A percentile compares a stretch with the other conserved stretches of the same genome.
Evolutionary conservation across 225 moss, liverwort and hornwort species (phyloP).

Genomic region (Pleurozium schreberi): DNA sequence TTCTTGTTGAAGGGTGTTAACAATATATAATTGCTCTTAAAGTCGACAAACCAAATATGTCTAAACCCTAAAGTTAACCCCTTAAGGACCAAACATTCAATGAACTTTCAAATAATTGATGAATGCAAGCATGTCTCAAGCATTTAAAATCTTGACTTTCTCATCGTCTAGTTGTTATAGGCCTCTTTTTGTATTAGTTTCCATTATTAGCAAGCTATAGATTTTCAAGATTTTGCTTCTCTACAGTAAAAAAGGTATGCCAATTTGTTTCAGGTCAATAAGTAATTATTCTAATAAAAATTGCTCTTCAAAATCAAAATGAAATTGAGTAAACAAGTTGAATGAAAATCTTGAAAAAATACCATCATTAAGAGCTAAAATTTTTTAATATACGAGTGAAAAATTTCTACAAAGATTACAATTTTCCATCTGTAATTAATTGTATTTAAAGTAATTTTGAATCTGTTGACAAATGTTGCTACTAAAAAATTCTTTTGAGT

Average conservation of each 20-base stretch:
- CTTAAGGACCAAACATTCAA: not conserved
- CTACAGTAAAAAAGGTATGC: not conserved
- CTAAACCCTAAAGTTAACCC: not conserved
- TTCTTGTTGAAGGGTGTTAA: not conserved
- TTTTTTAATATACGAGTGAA: not conserved
- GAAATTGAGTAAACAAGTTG: not conserved
- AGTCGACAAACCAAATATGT: not conserved
- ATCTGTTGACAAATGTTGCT: not conserved
- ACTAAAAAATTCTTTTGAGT: not conserved
- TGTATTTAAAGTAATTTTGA: not conserved
- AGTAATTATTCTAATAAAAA: not conserved
- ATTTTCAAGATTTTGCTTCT: not conserved
- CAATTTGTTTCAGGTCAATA: not conserved
- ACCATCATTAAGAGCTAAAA: fast-evolving
- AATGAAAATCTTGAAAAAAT: not conserved
- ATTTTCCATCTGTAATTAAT: no score
- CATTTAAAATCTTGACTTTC: not conserved
- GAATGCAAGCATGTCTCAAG: not conserved
- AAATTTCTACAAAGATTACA: not conserved
- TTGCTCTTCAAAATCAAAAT: not conserved
- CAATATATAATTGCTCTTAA: not conserved
- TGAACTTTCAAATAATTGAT: not conserved
- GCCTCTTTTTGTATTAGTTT: not conserved
- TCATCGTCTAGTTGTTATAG: not conserved
- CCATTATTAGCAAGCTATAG: not conserved